Conservation (phyloP, 2,329 filamentous ascomycete species). For the Cladosporium phlei region DNA sequence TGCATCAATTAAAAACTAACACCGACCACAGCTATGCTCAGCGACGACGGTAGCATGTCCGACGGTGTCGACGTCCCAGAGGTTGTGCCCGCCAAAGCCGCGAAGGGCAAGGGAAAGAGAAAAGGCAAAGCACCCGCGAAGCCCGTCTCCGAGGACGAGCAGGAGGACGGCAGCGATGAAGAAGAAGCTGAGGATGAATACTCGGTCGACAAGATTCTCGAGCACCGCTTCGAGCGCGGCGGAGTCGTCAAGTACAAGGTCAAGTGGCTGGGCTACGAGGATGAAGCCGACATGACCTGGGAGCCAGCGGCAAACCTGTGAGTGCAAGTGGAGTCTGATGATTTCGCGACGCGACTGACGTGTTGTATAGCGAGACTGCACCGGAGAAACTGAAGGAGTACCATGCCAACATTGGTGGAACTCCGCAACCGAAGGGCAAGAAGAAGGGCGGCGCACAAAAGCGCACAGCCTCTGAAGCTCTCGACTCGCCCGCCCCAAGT, state of each 20-base stretch:
- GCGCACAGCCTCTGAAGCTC: slow-evolving; percentile 19
- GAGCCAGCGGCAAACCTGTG: slow-evolving; percentile 71
- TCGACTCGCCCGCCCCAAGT: slow-evolving; percentile 26
- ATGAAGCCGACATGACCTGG: slow-evolving; percentile 68
- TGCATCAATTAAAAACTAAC: no score
- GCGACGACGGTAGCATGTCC: slow-evolving; percentile 15
- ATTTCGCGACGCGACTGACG: neutral
- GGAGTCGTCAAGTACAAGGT: slow-evolving; percentile 61
- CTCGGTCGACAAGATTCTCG: slow-evolving; percentile 68
- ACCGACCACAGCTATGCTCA: slow-evolving; percentile 4
- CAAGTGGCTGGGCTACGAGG: slow-evolving; percentile 76
- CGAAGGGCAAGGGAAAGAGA: slow-evolving; percentile 16
- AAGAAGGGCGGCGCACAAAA: slow-evolving; percentile 19
- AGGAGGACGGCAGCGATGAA: slow-evolving; percentile 35
- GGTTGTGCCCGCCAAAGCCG: slow-evolving; percentile 21
- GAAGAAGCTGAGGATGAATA: slow-evolving; percentile 55
- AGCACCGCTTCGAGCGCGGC: slow-evolving; percentile 59
- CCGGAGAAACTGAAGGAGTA: slow-evolving; percentile 60
- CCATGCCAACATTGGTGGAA: slow-evolving; percentile 58
- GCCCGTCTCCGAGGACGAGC: slow-evolving; percentile 29
- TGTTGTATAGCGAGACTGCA: slow-evolving; percentile 29
- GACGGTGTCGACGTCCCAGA: slow-evolving; percentile 18
- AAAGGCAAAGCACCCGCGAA: slow-evolving; percentile 22
- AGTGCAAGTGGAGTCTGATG: slow-evolving; percentile 20
- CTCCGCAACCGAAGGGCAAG: slow-evolving; percentile 41